A percentile compares a stretch with the other conserved stretches of the same genome.
Conservation (phyloP, 2,329 filamentous ascomycete genomes). For the Aspergillus calidoustus region DNA sequence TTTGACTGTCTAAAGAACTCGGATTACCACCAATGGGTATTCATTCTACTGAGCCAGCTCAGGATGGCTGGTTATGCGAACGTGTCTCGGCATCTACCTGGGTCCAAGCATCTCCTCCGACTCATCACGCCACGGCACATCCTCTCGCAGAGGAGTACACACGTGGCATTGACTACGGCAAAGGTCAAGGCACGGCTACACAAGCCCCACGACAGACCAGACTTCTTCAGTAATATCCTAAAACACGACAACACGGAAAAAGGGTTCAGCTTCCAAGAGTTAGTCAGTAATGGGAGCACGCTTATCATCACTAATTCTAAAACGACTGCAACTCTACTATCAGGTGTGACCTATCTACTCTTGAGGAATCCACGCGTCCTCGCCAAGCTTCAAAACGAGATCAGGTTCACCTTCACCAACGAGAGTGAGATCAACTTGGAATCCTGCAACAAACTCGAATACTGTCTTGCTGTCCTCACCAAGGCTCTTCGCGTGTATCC, state of each 20-base stretch:
- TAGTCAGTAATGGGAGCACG: conserved; percentile 23
- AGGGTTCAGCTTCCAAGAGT: conserved; percentile 11
- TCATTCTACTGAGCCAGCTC: conserved; percentile 12
- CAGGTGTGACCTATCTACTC: conserved; percentile 47
- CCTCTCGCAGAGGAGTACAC: neutral
- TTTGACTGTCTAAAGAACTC: conserved; percentile 16
- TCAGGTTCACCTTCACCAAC: conserved; percentile 35
- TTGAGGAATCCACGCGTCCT: conserved; percentile 43
- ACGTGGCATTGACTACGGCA: no score
- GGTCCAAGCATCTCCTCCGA: neutral
- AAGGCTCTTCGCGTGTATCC: conserved; percentile 54
- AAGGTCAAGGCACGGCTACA: no score
- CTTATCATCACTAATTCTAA: conserved; percentile 55
- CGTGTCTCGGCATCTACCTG: conserved; percentile 2
- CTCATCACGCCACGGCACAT: conserved; percentile 1
- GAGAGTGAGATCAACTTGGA: conserved; percentile 21
- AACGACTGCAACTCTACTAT: conserved; percentile 56
- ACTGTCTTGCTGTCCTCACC: conserved; percentile 51
- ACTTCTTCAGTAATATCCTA: conserved; percentile 21
- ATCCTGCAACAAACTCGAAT: conserved; percentile 28
- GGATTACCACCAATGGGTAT: conserved; percentile 15
- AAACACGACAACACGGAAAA: conserved; percentile 13
- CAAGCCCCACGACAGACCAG: neutral
- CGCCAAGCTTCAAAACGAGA: conserved; percentile 46
- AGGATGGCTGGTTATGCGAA: conserved; percentile 8